Base-by-base conservation (phyloP, 768 basidiomycete genomes). In the Trametes sanguinea region DNA sequence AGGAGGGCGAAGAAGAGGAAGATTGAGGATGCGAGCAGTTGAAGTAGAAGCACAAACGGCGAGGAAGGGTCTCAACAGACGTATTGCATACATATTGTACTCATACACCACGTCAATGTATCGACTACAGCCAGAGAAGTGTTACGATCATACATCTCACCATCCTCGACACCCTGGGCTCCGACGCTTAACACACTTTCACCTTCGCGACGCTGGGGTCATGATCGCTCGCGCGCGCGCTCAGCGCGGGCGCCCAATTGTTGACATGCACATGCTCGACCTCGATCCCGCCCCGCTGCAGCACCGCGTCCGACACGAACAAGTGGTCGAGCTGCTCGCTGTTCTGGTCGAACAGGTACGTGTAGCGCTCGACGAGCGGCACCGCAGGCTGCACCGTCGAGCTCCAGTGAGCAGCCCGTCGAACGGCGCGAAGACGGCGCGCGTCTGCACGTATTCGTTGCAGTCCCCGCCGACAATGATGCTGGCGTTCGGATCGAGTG, bases 231-330 rank as follows among this genome's bases (percentile, higher is more conserved):
- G 80, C 74, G 29, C 83, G 74, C 27, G 67, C 73, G 37, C 72
- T 71, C 40, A 78, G 64, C 3, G 74, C 72, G 16, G 79, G 71
- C 8, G 79, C 73, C 83, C 83, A 85, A 61, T 79, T 84, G 66
- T 86, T 86, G 32, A 85, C 78, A 68, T 86, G 85, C 40, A 86
- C 75, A 53, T 86, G 84, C 66, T 86, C 80, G 35, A 81, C 79
- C 60, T 79, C 70, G 7, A 77, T 74, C 16, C 74, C 73, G 29
- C 81, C 72, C 33, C 61, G 42, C 54, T 68, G 71, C 40, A 85
- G 69, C 16, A 80, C 76, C 11, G 74, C 68, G 11, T 80, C 80
- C 55, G 67, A 68, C 10, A 85, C 70, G 67, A 85, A 83, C 17
- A 77, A 73, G 66, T 86, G 85, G 71, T 86, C 85, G 51, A 86